Base-by-base conservation (phyloP, 495 filamentous ascomycete species). In the Aspergillus panamensis region DNA sequence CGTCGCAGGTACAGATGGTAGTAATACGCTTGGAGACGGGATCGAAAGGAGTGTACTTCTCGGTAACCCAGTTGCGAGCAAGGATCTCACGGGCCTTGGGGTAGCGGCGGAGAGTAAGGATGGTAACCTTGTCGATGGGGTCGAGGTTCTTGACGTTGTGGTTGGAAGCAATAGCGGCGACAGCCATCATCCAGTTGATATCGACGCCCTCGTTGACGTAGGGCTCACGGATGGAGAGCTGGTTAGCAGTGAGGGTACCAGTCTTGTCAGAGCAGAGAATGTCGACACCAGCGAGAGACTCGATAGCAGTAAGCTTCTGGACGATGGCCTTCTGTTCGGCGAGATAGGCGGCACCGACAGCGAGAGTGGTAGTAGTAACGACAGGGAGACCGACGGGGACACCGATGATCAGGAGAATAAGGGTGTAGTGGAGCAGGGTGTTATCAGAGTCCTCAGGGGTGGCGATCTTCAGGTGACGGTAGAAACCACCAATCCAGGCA, bases 111-210 rank as follows among this genome's bases (percentile, higher is more conserved):
- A 89, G 80, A 39, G 86, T 89, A 54, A 88, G 79, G 63, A 88
- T 84, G 21, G 85, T 89, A 60, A 88, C 84, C 72, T 89, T 89
- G 73, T 89, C 86, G 69, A 89, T 88, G 64, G 86, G 86, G 68
- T 89, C 86, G 48, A 89, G 79, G 65, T 86, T 86, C 78, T 88
- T 89, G 71, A 87, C 76, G 75, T 88, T 89, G 76, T 89, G 86
- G 57, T 86, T 88, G 44, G 86, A 89, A 57, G 86, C 86, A 52
- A 89, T 81, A 59, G 85, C 86, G 48, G 86, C 86, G 58, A 87
- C 84, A 58, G 85, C 85, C 85, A 89, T 87, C 85, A 88, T 87
- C 85, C 86, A 89, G 77, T 88, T 85, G 72, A 88, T 82, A 76
- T 88, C 85, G 64, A 87, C 81, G 70, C 85, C 86, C 74, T 88